Conservation (phyloP, 129 eudicot species). For the Oenanthe sinensis region DNA sequence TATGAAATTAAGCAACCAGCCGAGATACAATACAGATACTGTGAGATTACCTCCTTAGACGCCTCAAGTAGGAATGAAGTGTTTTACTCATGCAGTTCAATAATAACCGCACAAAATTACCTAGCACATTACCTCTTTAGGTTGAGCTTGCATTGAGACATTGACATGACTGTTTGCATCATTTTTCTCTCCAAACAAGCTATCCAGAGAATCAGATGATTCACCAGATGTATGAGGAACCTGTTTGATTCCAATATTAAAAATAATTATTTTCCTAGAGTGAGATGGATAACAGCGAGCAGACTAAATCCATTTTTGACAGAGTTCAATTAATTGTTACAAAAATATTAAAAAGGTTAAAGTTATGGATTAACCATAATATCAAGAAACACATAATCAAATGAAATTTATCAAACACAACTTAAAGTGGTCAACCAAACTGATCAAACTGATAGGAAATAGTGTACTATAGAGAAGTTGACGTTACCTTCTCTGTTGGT, state of each 20-base stretch:
- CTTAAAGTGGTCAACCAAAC: not conserved
- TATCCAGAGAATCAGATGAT: constrained; percentile 71
- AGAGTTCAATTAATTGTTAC: not conserved
- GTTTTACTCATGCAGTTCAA: not conserved
- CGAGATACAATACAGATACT: not conserved
- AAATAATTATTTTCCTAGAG: not conserved
- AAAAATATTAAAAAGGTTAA: not conserved
- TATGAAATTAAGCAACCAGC: not conserved
- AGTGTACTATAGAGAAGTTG: constrained; percentile 4
- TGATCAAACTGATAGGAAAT: not conserved
- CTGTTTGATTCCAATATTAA: constrained; percentile 31
- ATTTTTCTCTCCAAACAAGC: constrained; percentile 54
- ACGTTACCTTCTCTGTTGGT: constrained; percentile 34
- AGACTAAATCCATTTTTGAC: not conserved
- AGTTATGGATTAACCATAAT: not conserved
- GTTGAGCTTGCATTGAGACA: constrained; percentile 10
- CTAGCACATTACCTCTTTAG: constrained; percentile 49
- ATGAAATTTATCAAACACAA: not conserved
- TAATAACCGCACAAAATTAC: not conserved
- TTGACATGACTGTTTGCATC: constrained; percentile 26
- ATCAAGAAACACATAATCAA: not conserved
- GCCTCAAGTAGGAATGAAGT: not conserved
- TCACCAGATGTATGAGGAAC: constrained; percentile 34
- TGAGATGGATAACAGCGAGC: not conserved
- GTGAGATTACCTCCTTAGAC: not conserved